A percentile compares a stretch with the other conserved stretches of the same genome.
These are phyloP conservation scores for Hebeloma cylindrosporum DNA, from an alignment of 768 basidiomycete genomes.

Conservation along the genomic window DNA sequence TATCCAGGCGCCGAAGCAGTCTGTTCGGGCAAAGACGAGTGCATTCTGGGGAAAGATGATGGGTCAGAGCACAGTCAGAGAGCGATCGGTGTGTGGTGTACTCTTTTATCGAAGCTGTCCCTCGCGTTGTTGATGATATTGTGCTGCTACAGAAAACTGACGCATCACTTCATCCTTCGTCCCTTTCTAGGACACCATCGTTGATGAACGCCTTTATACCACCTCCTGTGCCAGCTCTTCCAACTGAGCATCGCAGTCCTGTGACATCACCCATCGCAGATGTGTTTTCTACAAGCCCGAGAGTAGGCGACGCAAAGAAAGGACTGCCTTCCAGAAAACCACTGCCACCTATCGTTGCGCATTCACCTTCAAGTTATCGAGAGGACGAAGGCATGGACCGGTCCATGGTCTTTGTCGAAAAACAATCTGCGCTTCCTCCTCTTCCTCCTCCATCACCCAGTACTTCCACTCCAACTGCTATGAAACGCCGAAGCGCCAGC, in stretches of 20 bases:
- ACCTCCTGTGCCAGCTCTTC: slow-evolving; percentile 55
- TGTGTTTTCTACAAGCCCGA: slow-evolving; percentile 41
- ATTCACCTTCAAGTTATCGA: slow-evolving; percentile 31
- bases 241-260: slow-evolving; percentile 40
- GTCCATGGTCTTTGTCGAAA: slow-evolving; percentile 60
- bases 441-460: slow-evolving; percentile 29
- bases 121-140: slow-evolving; percentile 14
- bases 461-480: slow-evolving; percentile 29
- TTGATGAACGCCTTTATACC: slow-evolving; percentile 45
- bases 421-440: slow-evolving; percentile 36
- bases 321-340: slow-evolving; percentile 46
- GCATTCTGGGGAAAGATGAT: slow-evolving; percentile 81
- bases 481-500: slow-evolving; percentile 72
- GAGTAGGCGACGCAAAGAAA: slow-evolving; percentile 29
- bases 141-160: slow-evolving; percentile 51
- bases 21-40: slow-evolving; percentile 77
- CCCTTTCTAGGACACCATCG: slow-evolving; percentile 28
- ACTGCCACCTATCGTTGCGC: slow-evolving; percentile 54
- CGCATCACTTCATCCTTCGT: slow-evolving; percentile 32
- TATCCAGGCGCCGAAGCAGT: slow-evolving; percentile 51
- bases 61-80: slow-evolving; percentile 61
- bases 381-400: slow-evolving; percentile 47
- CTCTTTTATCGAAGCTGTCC: slow-evolving; percentile 9
- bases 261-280: slow-evolving; percentile 44
- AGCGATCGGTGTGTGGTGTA: slow-evolving; percentile 57